A percentile compares a stretch with the other conserved stretches of the same genome.
These are phyloP conservation scores for Chaetomium olivaceum DNA, from an alignment of 2,329 filamentous ascomycete species.

Conservation along the genomic window DNA sequence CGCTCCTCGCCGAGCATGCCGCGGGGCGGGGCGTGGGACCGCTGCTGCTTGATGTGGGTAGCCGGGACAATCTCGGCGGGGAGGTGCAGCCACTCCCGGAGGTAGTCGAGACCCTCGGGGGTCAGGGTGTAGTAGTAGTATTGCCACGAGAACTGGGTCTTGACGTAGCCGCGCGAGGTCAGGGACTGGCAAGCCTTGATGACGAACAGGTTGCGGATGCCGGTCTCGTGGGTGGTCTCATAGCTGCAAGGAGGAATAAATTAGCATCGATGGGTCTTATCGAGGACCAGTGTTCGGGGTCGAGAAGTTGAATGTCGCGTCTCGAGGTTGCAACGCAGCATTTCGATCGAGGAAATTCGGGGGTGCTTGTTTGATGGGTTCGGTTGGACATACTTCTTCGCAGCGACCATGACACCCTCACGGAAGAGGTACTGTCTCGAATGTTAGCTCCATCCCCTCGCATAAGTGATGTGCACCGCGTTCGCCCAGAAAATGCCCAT, in stretches of 20 bases:
- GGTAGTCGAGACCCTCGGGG: constrained; percentile 99
- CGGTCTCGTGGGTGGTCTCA: constrained; percentile 75
- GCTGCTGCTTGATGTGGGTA: constrained; percentile 99
- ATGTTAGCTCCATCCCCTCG: constrained; percentile 31
- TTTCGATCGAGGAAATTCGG: constrained; percentile 7
- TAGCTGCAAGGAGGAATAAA: constrained; percentile 33
- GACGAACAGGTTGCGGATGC: constrained; percentile 99
- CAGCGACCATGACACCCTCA: constrained; percentile 89
- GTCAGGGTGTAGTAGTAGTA: constrained; percentile 99
- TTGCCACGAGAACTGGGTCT: constrained; percentile 99
- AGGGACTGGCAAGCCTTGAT: constrained; percentile 99
- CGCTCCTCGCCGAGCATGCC: constrained; percentile 93
- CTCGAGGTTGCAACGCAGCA: constrained; percentile 14
- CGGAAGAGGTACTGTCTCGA: constrained; percentile 71
- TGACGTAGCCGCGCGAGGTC: constrained; percentile 96
- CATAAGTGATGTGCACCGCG: constrained; percentile 31
- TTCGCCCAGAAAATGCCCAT: neutral
- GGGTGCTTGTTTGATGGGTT: constrained; percentile 6
- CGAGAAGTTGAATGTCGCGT: constrained; percentile 15
- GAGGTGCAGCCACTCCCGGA: constrained; percentile 99
- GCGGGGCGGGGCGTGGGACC: constrained; percentile 94
- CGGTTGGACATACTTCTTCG: constrained; percentile 76
- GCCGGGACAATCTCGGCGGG: constrained; percentile 99
- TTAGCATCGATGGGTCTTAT: constrained; percentile 29
- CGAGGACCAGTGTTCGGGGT: neutral